phyloP scores from a whole-genome alignment of 345 rosid genomes.

The Cardamine resedifolia region DNA sequence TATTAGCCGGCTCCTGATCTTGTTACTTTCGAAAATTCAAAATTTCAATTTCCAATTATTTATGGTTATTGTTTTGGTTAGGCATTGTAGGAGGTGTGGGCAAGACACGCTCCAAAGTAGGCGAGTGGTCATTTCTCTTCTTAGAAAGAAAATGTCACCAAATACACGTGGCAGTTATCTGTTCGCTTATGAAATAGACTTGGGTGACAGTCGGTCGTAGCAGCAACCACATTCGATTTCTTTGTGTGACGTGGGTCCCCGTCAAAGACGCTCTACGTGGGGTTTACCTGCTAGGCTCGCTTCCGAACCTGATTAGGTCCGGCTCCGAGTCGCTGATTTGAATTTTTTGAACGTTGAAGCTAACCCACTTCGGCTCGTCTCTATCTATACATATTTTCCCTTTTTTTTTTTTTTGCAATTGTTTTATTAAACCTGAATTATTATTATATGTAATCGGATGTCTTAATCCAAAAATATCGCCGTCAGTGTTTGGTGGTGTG shows the following conservation, averaged over 20 bases:
- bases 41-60: neutral
- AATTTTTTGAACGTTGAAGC: conserved; percentile 55
- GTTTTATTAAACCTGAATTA: neutral
- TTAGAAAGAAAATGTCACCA: neutral
- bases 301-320: conserved; percentile 38
- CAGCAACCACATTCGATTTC: conserved; percentile 13
- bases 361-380: conserved; percentile 18
- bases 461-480: conserved; percentile 17
- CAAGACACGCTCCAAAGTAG: conserved; percentile 1
- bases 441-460: neutral
- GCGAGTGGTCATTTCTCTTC: conserved; percentile 1
- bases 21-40: neutral
- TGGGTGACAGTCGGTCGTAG: conserved; percentile 32
- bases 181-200: neutral
- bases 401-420: neutral
- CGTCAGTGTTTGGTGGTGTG: conserved; percentile 38
- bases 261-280: conserved; percentile 48
- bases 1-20: neutral
- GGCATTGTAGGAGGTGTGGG: neutral
- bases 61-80: conserved; percentile 7
- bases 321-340: conserved; percentile 47
- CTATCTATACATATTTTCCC: neutral
- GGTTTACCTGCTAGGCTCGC: conserved; percentile 27
- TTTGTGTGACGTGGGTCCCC: conserved; percentile 45
- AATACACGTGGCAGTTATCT: neutral